Base-by-base conservation (phyloP, 306 rosid genomes). In the Potentilla sterilis region DNA sequence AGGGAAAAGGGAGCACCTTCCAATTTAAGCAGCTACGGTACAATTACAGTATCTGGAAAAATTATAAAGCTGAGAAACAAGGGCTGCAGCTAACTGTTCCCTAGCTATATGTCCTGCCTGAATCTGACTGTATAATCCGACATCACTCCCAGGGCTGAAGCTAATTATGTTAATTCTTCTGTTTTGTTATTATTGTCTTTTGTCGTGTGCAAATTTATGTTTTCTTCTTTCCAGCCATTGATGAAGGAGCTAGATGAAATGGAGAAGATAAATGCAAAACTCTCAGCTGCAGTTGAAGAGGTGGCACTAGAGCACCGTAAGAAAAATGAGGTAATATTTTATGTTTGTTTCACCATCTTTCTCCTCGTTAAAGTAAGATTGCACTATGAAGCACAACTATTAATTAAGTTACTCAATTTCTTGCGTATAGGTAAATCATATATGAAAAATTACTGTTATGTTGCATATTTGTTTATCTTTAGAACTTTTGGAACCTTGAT, bases 191-290 rank as follows among this genome's bases (percentile, higher is more conserved):
- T 48, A 18, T 65, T 46, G 19, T 69, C 37, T 59, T 66, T 82
- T 72, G 70, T 67, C 34, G 42, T 83, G 57, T 68, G 80, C 68
- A 64, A 57, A 73, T 28, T 72, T 22, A 73, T 80, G n/a, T 44
- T 52, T 18, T n/a, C 19, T 13, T 49, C 57, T 10, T 49, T 75
- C 37, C 76, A 95, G 99, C 88, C 96, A 65, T 82, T 95, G 81
- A 95, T 92, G 98, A 95, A 95, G 86, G 98, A 95, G 88, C 97
- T 95, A 13, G 98, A 95, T 74, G 99, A 95, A 81, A 95, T 92
- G 97, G 99, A 95, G 79, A 95, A 92, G 88, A 86, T 90, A 42
- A 95, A 95, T 42, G 89, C 91, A 47, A 90, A 87, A 84, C 93
- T 95, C 79, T 86, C 99, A 46, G 86, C 92, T 81, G 91, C 97